phyloP scores from a whole-genome alignment of 208 protist species.

The Leishmania tropica region DNA sequence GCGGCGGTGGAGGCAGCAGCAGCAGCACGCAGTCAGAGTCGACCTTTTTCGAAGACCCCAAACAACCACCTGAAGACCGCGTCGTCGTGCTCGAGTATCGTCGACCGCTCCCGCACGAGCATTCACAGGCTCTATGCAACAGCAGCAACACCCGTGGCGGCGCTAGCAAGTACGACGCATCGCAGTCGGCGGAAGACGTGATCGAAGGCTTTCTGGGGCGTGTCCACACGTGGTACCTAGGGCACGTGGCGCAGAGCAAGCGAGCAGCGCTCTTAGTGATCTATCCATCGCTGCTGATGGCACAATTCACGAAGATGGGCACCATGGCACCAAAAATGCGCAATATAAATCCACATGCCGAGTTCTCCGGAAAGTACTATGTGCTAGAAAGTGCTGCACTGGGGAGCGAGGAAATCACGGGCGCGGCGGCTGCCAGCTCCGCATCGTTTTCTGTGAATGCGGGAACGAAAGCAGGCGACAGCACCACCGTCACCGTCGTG shows the following conservation, averaged over 20 bases:
- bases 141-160: constrained; percentile 8
- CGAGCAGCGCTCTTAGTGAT: constrained; percentile 42
- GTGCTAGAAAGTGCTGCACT: constrained; percentile 18
- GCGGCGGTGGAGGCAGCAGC: not conserved
- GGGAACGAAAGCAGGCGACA: not conserved
- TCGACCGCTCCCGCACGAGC: constrained; percentile 22
- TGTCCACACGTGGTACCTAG: constrained; percentile 57
- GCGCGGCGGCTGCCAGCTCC: not conserved
- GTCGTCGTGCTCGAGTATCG: constrained; percentile 41
- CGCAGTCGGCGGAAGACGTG: constrained; percentile 21
- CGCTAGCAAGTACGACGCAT: not conserved
- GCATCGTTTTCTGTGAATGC: not conserved
- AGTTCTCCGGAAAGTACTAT: constrained; percentile 19
- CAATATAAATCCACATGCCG: not conserved
- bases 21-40: constrained; percentile 15
- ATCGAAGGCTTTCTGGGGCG: constrained; percentile 61
- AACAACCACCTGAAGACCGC: constrained; percentile 5
- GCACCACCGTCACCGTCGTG: not conserved
- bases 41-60: constrained; percentile 11
- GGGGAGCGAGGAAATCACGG: not conserved
- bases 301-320: constrained; percentile 4
- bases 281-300: constrained; percentile 33
- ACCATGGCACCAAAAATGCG: not conserved
- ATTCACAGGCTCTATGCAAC: constrained; percentile 13
- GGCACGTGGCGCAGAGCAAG: constrained; percentile 20